These are phyloP conservation scores for Fragaria iinumae DNA, from an alignment of 306 rosid genomes.

Conservation along the genomic window DNA sequence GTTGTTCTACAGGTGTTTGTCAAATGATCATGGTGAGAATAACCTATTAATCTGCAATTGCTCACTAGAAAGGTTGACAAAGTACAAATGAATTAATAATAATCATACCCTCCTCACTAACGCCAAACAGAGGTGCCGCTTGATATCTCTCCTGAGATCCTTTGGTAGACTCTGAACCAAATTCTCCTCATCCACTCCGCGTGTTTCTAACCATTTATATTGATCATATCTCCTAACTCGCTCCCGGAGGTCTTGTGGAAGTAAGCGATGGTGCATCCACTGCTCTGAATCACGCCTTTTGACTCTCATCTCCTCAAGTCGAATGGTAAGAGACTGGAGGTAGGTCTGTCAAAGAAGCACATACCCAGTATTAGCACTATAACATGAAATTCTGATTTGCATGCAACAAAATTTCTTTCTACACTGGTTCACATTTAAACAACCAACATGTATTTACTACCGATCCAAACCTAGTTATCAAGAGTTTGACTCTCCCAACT, in stretches of 20 bases:
- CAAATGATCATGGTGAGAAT: background rate
- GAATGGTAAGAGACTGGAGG: conserved; percentile 93
- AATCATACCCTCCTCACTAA: conserved; percentile 92
- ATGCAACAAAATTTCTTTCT: background rate
- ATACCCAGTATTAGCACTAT: conserved; percentile 23
- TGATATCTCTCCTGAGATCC: conserved; percentile 96
- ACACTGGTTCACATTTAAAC: background rate
- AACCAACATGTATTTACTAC: background rate
- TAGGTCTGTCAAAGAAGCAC: conserved; percentile 68
- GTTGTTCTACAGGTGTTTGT: background rate
- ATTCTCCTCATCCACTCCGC: conserved; percentile 89
- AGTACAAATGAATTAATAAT: conserved; percentile 17
- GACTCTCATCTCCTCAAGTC: conserved; percentile 99
- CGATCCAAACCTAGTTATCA: background rate
- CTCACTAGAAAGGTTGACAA: background rate
- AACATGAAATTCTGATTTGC: conserved; percentile 15
- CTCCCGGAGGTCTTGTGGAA: conserved; percentile 84
- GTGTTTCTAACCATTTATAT: conserved; percentile 98
- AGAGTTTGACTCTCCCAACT: background rate
- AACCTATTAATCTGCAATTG: background rate
- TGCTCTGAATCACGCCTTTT: conserved; percentile 98
- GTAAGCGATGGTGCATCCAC: conserved; percentile 99
- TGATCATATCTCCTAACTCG: conserved; percentile 97
- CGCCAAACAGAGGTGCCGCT: conserved; percentile 95
- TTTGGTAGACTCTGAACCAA: conserved; percentile 92